Base-by-base conservation (phyloP, 2,329 filamentous ascomycete species). In the Diaporthe destruens region DNA sequence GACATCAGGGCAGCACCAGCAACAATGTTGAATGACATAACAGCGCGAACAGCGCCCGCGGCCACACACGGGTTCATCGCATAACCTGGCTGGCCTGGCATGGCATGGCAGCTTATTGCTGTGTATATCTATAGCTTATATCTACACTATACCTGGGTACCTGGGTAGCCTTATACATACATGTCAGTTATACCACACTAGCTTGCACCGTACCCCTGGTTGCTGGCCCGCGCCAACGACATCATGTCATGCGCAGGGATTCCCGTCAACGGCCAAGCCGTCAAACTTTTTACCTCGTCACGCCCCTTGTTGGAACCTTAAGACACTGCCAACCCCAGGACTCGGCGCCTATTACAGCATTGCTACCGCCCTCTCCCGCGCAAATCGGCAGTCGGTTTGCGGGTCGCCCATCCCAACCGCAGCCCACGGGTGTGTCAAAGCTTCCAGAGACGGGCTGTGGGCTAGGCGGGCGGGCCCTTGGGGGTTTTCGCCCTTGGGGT, bases 171-270 rank as follows among this genome's bases (percentile, higher is more conserved):
- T n/a, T n/a, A n/a, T n/a, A n/a, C n/a, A n/a, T n/a, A n/a, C n/a
- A n/a, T n/a, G n/a, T n/a, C n/a, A n/a, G n/a, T n/a, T n/a, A n/a
- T n/a, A n/a, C n/a, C n/a, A n/a, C n/a, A n/a, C n/a, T n/a, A n/a
- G n/a, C n/a, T n/a, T n/a, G n/a, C n/a, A n/a, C n/a, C 29, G 29
- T 29, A 29, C 29, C 29, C 29, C 29, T 29, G 29, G 29, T 5
- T 29, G 29, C 29, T 29, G 29, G 29, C 5, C 57, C n/a, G n/a
- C n/a, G n/a, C n/a, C n/a, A n/a, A n/a, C 36, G 44, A 65, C 29
- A 12, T 65, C 44, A 51, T 65, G 61, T 66, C 47, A 66, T 66
- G 61, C 61, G 61, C 61, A 66, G 61, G 61, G 61, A 66, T 66
- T 3, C 61, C 18, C 23, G n/a, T 29, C 47, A 53, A 66, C 61